Evolutionary conservation across 495 filamentous ascomycete genomes (phyloP), one percentile per base, ranked within the genome.

Genomic region (Barbatosphaeria neglecta): DNA sequence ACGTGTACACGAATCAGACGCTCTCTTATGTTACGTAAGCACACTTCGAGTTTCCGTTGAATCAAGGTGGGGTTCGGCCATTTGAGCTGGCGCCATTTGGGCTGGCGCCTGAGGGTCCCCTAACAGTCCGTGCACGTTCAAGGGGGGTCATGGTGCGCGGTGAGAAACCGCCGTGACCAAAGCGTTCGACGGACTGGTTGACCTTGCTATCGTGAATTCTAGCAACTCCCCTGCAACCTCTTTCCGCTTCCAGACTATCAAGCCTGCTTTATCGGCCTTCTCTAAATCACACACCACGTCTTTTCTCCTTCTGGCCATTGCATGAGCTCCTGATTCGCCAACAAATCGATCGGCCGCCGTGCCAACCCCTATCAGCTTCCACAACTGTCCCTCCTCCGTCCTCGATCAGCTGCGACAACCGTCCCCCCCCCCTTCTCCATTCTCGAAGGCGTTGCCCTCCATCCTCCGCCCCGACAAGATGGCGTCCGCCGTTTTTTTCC

Each of bases 401-500:
- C 37, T 28, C 41, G 13, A 23, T n/a, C n/a, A n/a, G n/a, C n/a
- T n/a, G n/a, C n/a, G 33, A 39, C 22, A 37, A 22, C 48, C 38
- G 31, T 38, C 17, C 25, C 28, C 45, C 40, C 47, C 38, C n/a
- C n/a, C 31, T 46, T 31, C 37, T 37, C 33, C 41, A 42, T 17
- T 31, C 37, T 28, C 41, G 13, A 23, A 22, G 37, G 25, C 8
- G 40, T 42, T n/a, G 11, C 31, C 44, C 48, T 24, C 11, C 44
- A 18, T 17, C 25, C 27, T 16, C n/a, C 44, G 19, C 31, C 31
- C 51, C 49, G 48, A 44, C 60, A 75, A 59, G 60, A 99, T 97
- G 93, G 92, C 92, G 52, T 99, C 93, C 45, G 93, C 93, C 37
- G 62, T 99, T 62, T 99, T 99, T 77, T 99, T 99, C 65, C 83